Evolutionary conservation across 768 basidiomycete genomes (phyloP), one percentile per base, ranked within the genome.

Genomic region (Kwoniella europaea): DNA sequence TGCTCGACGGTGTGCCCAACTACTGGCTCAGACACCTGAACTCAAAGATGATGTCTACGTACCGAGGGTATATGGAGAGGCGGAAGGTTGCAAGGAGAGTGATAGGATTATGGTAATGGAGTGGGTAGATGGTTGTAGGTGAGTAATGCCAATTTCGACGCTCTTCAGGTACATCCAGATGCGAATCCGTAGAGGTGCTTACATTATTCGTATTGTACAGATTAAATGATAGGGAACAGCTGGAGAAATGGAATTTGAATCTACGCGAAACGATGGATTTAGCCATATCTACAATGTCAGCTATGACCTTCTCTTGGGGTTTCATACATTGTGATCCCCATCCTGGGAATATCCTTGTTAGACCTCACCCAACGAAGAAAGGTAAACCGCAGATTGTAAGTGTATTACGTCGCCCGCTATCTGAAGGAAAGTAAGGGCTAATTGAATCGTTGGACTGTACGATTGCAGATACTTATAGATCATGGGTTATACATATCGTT

Each of bases 261-360:
- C 68, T 83, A 10, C 78, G 83, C 46, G 83, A 85, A 43, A 79
- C 92, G 67, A 93, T 97, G 92, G 89, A 91, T 71, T 89, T 90
- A 22, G 93, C 93, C 87, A 89, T 94, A 46, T 90, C 92, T 71
- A 86, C 93, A 2, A 94, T 94, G 71, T 90, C 90, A 41, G 92
- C 93, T 89, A 84, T 84, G 86, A 94, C 94, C 83, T 98, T 97
- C 82, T 88, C 88, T 69, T 97, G 91, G 91, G 93, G 94, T 12
- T 94, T 90, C 87, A 90, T 85, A 3, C 85, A 85, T 82, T 93
- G 93, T 78, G 88, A 89, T 74, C 88, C 88, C 9, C 88, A 86
- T 73, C 85, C 85, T 0, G 85, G 84, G 3, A 85, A 86, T 68
- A 74, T 83, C 10, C 93, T 96, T 82, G 87, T 95, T 69, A 88